Conservation (phyloP, 768 basidiomycete genomes). For the Fibroporia radiculosa region DNA sequence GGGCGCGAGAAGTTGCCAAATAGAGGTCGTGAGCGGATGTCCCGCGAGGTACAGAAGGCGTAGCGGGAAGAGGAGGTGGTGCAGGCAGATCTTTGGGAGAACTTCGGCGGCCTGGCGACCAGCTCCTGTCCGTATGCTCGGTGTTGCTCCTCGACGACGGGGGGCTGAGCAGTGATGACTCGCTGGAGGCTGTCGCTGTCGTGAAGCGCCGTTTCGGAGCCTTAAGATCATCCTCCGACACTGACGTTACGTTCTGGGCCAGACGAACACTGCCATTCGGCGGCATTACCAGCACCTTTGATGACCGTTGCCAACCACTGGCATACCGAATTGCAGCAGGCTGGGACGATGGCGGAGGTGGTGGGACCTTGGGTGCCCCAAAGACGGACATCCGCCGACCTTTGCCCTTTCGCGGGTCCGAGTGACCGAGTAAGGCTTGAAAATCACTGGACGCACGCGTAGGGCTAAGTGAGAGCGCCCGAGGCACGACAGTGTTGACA, state of each 20-base stretch:
- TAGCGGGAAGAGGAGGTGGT: conserved; percentile 15
- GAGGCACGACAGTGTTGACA: conserved; percentile 4
- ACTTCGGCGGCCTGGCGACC: conserved; percentile 5
- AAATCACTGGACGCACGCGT: conserved; percentile 13
- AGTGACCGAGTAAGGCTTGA: conserved; percentile 4
- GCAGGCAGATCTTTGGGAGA: conserved; percentile 2
- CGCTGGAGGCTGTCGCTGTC: conserved; percentile 38
- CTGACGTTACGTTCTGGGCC: conserved; percentile 11
- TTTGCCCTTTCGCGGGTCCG: conserved; percentile 4
- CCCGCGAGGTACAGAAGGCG: conserved; percentile 9
- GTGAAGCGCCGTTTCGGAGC: conserved; percentile 33
- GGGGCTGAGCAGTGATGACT: conserved; percentile 34
- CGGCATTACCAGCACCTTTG: not conserved
- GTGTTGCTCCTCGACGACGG: conserved; percentile 12
- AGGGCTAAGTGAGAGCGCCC: conserved; percentile 9
- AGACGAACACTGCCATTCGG: not conserved
- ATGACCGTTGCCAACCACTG: conserved; percentile 39
- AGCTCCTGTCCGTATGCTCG: conserved; percentile 20
- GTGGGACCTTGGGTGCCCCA: conserved; percentile 22
- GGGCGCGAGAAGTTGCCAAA: conserved; percentile 49
- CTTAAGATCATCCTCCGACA: conserved; percentile 35
- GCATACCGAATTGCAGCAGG: conserved; percentile 40
- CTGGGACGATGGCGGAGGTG: conserved; percentile 39
- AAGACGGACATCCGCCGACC: conserved; percentile 30
- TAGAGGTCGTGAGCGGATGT: conserved; percentile 51